Evolutionary conservation across 2,329 filamentous ascomycete species (phyloP), one percentile per base, ranked within the genome.

Genomic region (Graphilbum ipis-grandicollis): DNA sequence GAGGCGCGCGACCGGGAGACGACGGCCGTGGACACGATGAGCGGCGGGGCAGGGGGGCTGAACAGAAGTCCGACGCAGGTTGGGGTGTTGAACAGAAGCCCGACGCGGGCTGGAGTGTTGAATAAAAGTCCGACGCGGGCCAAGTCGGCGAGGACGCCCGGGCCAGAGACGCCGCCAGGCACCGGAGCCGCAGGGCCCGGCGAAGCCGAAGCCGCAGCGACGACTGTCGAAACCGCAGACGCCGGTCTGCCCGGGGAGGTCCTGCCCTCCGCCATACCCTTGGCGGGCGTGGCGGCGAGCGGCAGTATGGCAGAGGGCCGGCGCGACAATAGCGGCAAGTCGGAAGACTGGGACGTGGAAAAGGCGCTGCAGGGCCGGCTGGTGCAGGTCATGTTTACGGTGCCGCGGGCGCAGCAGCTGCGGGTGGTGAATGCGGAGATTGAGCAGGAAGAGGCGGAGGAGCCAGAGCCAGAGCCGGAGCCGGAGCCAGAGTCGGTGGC

Each of bases 341-440:
- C 44, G 13, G 65, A 67, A 31, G 78, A 84, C 38, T 82, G 79
- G 79, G 80, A 85, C 47, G 71, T 86, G 29, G 80, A 86, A 52
- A 64, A 68, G 38, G 79, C 79, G 3, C 70, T 79, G 2, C 75
- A 83, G 56, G 69, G 69, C 40, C 59, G 79, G 18, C 62, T 81
- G 9, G 79, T 86, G 42, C 80, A 86, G 54, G 71, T 84, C 50
- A 90, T 93, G 71, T 96, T 93, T 55, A 94, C 88, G 1, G 84
- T 94, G 41, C 88, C 90, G 3, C 84, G 79, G 53, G 79, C 88
- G 55, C 73, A 75, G 46, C 73, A 75, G 47, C 57, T 96, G 43
- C 63, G 88, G 19, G 85, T 96, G n/a, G 88, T 94, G 17, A 96
- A 96, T 53, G 77, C 26, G 8, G 41, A 47, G 29, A 39, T 39